Base-by-base conservation (phyloP, 495 filamentous ascomycete genomes). In the Talaromyces ruber region DNA sequence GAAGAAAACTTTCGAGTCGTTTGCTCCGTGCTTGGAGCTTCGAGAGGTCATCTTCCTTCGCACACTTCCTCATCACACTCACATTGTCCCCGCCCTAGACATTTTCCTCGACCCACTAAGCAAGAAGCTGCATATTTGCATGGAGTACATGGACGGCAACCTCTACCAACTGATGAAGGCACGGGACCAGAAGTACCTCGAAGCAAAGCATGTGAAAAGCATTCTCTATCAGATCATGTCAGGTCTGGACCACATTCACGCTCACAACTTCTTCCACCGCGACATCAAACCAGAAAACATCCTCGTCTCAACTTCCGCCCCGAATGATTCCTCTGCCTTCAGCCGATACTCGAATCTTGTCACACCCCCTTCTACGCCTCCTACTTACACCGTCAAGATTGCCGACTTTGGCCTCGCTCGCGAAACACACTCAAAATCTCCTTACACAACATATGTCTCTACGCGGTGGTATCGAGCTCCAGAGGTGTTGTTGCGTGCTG, bases 121-220 rank as follows among this genome's bases (percentile, higher is more conserved):
- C 71, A 94, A 89, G 77, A 95, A 97, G 74, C 85, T 99, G 53
- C 95, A 99, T 73, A 99, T 99, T 62, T 87, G 84, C 68, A 99
- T 99, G 95, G 95, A 99, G 75, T 97, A 97, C 67, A 99, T 99
- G 95, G 95, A 99, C 72, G 95, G 95, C 29, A 99, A 99, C 71
- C 80, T 99, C 1, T 99, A 99, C 70, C 95, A 98, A 75, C 76
- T 99, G 57, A 99, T 99, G 94, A 99, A 99, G 71, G 87, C 94
- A 57, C 84, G 95, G 60, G 94, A 99, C 64, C 92, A 96, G 76
- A 98, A 97, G 74, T 86, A 79, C 61, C 80, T 99, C 24, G 95
- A 99, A 69, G 87, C 86, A 47, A 86, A 83, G 63, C 94, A 91
- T 63, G 95, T 99, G 61, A 98, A 99, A 79, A 98, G 93, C 76